Conservation (phyloP, 306 rosid species). For the Rosa lucieae region DNA sequence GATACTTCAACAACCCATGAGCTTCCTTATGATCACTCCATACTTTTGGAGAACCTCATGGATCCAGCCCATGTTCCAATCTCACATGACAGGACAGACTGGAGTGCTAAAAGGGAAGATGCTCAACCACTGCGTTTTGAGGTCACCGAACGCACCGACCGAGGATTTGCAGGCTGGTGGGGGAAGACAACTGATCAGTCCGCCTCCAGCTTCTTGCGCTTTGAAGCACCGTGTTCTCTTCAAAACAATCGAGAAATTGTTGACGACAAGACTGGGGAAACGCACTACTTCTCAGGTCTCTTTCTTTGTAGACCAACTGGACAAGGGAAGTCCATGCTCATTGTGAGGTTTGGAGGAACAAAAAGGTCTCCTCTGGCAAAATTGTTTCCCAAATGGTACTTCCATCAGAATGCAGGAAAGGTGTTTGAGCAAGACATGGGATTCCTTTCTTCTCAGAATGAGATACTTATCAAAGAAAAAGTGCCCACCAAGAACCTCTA, state of each 20-base stretch:
- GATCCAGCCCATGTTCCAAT: conserved; percentile 97
- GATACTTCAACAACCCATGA: conserved; percentile 81
- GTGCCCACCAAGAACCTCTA: conserved; percentile 84
- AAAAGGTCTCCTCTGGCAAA: conserved; percentile 49
- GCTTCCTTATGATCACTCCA: conserved; percentile 97
- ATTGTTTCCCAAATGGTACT: conserved; percentile 80
- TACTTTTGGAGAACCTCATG: conserved; percentile 92
- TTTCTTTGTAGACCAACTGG: conserved; percentile 96
- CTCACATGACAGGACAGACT: conserved; percentile 94
- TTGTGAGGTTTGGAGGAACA: conserved; percentile 87
- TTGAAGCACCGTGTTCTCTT: conserved; percentile 87
- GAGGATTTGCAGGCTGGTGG: conserved; percentile 98
- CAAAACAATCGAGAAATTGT: conserved; percentile 72
- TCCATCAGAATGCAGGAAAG: conserved; percentile 92
- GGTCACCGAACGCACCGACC: conserved; percentile 68
- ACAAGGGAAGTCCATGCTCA: conserved; percentile 91
- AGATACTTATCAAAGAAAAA: conserved; percentile 69
- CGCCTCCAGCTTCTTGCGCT: conserved; percentile 54
- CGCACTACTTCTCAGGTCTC: conserved; percentile 65
- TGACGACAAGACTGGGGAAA: conserved; percentile 55
- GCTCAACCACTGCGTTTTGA: conserved; percentile 75
- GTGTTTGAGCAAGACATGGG: conserved; percentile 99
- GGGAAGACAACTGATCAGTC: conserved; percentile 58
- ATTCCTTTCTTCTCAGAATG: conserved; percentile 90
- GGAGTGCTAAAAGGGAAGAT: conserved; percentile 80